Evolutionary conservation across 2,329 filamentous ascomycete species (phyloP).

Genomic region (Fusarium subglutinans): DNA sequence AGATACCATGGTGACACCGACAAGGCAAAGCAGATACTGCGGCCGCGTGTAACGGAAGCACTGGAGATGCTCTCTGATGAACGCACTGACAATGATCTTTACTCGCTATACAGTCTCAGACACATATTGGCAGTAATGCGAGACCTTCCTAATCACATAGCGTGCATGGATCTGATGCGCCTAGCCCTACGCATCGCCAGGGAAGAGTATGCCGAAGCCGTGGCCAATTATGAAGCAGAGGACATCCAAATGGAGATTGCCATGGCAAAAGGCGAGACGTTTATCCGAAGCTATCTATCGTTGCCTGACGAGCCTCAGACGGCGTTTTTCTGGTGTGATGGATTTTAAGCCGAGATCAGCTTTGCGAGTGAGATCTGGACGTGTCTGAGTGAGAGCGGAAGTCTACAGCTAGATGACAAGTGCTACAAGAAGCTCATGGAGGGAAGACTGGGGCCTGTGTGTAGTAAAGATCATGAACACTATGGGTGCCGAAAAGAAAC

Average conservation of each 20-base stretch:
- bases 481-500: neutral
- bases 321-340: neutral
- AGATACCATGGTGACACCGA: neutral
- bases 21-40: neutral
- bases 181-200: neutral
- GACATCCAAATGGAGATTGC: neutral
- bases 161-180: neutral
- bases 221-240: neutral
- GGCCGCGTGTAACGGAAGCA: neutral
- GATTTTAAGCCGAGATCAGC: neutral
- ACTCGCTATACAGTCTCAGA: neutral
- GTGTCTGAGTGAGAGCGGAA: neutral
- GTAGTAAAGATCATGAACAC: neutral
- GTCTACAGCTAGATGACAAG: neutral
- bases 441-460: neutral
- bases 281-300: neutral
- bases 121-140: neutral
- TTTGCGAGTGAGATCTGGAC: neutral
- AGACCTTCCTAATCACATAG: neutral
- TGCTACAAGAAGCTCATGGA: neutral
- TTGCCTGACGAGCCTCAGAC: neutral
- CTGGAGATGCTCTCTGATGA: constrained; percentile 1
- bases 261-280: neutral
- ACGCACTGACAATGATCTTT: neutral
- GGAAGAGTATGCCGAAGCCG: neutral